These are phyloP conservation scores for Ganoderma multipileum DNA, from an alignment of 1,284 basidiomycete genomes.

Conservation along the genomic window DNA sequence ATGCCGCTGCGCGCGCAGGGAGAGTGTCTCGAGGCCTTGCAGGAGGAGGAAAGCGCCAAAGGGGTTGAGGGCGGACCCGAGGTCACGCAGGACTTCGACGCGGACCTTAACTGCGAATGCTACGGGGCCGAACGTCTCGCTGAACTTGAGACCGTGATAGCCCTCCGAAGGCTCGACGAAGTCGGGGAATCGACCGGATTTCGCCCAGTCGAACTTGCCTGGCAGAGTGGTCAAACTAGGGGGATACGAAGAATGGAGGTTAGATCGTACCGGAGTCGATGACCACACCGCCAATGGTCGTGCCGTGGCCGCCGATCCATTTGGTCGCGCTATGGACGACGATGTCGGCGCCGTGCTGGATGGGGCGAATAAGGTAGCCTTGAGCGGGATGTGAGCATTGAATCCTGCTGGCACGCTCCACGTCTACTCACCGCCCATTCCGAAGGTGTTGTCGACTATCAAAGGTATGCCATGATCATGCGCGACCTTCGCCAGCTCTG, in stretches of 20 bases:
- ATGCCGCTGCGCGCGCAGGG: conserved; percentile 80
- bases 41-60: conserved; percentile 87
- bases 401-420: neutral
- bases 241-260: neutral
- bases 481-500: conserved; percentile 77
- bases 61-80: conserved; percentile 81
- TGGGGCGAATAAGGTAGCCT: conserved; percentile 78
- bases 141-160: conserved; percentile 82
- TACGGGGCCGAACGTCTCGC: conserved; percentile 76
- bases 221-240: neutral
- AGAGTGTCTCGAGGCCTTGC: conserved; percentile 88
- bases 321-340: conserved; percentile 91
- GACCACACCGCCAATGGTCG: conserved; percentile 86
- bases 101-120: conserved; percentile 82
- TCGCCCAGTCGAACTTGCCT: conserved; percentile 89
- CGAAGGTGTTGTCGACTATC: conserved; percentile 92
- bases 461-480: conserved; percentile 80
- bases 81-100: conserved; percentile 77
- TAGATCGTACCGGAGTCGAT: conserved; percentile 67
- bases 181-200: conserved; percentile 79
- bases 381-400: neutral
- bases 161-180: conserved; percentile 86
- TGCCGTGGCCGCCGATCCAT: conserved; percentile 93
- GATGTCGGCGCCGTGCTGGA: conserved; percentile 83
- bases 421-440: conserved; percentile 67